phyloP scores from a whole-genome alignment of 345 rosid species.

The Zanthoxylum bungeanum region DNA sequence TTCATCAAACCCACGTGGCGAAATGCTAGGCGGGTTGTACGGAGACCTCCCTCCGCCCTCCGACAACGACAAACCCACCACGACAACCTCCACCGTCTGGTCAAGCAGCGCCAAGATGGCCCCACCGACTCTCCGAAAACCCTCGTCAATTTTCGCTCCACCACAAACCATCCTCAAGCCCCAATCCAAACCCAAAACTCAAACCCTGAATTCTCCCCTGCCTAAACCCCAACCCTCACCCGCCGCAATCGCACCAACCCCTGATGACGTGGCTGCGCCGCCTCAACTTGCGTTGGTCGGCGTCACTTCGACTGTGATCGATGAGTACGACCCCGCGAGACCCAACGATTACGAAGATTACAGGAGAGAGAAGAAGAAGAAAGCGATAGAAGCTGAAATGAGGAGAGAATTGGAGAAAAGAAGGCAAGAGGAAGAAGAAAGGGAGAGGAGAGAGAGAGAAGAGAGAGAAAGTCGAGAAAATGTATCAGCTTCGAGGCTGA shows the following conservation, averaged over 20 bases:
- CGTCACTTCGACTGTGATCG: conserved; percentile 69
- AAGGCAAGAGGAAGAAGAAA: conserved; percentile 79
- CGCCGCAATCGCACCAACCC: conserved; percentile 40
- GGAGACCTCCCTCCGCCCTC: conserved; percentile 96
- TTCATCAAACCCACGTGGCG: background rate
- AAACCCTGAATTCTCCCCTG: conserved; percentile 7
- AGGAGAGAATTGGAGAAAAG: conserved; percentile 77
- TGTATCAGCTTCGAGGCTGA: conserved; percentile 31
- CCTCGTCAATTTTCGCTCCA: conserved; percentile 47
- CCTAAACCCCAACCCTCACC: conserved; percentile 9
- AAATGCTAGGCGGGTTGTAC: conserved; percentile 86
- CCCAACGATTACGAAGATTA: conserved; percentile 97
- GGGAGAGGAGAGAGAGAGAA: conserved; percentile 61
- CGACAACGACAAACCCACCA: conserved; percentile 66
- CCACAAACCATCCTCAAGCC: conserved; percentile 68
- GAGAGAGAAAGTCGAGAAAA: conserved; percentile 46
- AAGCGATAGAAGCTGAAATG: conserved; percentile 75
- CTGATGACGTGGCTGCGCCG: conserved; percentile 22
- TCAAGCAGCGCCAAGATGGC: conserved; percentile 84
- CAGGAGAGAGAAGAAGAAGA: conserved; percentile 68
- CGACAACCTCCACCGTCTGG: conserved; percentile 66
- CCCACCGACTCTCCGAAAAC: conserved; percentile 88
- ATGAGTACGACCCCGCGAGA: conserved; percentile 94
- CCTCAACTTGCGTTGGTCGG: conserved; percentile 73
- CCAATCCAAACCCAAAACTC: conserved; percentile 47